Percentiles rank a stretch among this genome's conserved stretches.
These are phyloP conservation scores for Phytophthora cryptogea DNA, from an alignment of 352 stramenopile species.

Conservation along the genomic window DNA sequence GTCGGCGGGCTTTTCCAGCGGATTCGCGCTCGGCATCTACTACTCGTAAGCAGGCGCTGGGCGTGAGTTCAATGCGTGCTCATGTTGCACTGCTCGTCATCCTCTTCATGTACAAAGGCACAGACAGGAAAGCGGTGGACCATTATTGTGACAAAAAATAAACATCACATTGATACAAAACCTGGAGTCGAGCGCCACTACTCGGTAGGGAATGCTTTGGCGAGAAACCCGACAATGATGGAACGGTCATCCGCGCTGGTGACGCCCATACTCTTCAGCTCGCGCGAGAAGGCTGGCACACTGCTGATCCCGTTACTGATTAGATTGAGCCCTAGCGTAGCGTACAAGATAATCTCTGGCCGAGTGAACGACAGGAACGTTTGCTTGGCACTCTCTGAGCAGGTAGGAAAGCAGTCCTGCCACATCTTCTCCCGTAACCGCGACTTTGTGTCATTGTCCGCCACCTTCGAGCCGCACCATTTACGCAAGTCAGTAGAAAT, in stretches of 20 bases:
- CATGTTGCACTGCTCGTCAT: not conserved
- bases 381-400: slow-evolving; percentile 69
- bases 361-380: slow-evolving; percentile 78
- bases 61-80: slow-evolving; percentile 1
- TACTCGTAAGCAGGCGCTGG: slow-evolving; percentile 39
- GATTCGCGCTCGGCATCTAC: slow-evolving; percentile 76
- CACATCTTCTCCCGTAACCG: slow-evolving; percentile 75
- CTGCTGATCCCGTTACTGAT: slow-evolving; percentile 87
- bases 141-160: slow-evolving; percentile 26
- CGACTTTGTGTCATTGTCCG: slow-evolving; percentile 47
- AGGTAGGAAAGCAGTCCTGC: slow-evolving; percentile 83
- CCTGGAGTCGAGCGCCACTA: slow-evolving; percentile 20
- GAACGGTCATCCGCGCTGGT: slow-evolving; percentile 71
- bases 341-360: slow-evolving; percentile 78
- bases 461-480: slow-evolving; percentile 16
- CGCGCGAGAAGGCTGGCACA: slow-evolving; percentile 77
- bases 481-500: not conserved
- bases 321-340: slow-evolving; percentile 82
- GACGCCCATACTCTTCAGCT: slow-evolving; percentile 79
- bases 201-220: slow-evolving; percentile 72
- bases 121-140: not conserved
- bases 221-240: slow-evolving; percentile 79
- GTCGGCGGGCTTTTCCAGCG: slow-evolving; percentile 75
- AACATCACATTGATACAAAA: slow-evolving; percentile 32
- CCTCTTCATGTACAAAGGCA: slow-evolving; percentile 10